Base-by-base conservation (phyloP, 306 rosid genomes). In the Vicia faba region DNA sequence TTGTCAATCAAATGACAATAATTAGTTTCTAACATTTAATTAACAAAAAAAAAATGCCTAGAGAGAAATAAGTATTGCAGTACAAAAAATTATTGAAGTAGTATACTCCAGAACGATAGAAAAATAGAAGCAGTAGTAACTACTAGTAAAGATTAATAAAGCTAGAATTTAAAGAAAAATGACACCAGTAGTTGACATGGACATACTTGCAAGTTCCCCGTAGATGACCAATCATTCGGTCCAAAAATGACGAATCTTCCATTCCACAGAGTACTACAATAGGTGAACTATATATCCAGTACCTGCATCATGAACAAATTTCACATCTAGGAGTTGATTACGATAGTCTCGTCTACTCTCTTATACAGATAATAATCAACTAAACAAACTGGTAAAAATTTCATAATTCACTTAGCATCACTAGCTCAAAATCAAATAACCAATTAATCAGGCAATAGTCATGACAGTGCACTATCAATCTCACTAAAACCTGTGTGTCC, bases 151-250 rank as follows among this genome's bases (percentile, higher is more conserved):
- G 39, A 63, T 18, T 36, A 57, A 73, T 29, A 40, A 59, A 55
- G 5, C 18, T 59, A 36, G 2, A 48, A 64, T n/a, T 49, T 31
- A 48, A 15, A 70, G 28, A 29, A 59, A 53, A 20, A 29, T 31
- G 20, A 48, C 38, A 69, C 23, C 64, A 58, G 28, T 46, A 64
- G 20, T 51, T 74, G 8, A n/a, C 18, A 25, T n/a, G 58, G 18
- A 28, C 96, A 25, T 86, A 92, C 98, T 87, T 89, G 96, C 89
- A 87, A 5, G 96, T 75, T 61, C 85, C 20, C 11, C 91, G 91
- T 15, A 92, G 89, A 72, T 86, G 84, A 78, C 64, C 54, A 39
- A 92, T 80, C 88, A 89, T 81, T 45, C 49, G 64, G 57, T 84
- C 81, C 1, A 84, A 82, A 79, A 83, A 74, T 3, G 91, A 68